phyloP scores from a whole-genome alignment of 2,329 filamentous ascomycete genomes.

The Cephalotrichum gorgonifer region DNA sequence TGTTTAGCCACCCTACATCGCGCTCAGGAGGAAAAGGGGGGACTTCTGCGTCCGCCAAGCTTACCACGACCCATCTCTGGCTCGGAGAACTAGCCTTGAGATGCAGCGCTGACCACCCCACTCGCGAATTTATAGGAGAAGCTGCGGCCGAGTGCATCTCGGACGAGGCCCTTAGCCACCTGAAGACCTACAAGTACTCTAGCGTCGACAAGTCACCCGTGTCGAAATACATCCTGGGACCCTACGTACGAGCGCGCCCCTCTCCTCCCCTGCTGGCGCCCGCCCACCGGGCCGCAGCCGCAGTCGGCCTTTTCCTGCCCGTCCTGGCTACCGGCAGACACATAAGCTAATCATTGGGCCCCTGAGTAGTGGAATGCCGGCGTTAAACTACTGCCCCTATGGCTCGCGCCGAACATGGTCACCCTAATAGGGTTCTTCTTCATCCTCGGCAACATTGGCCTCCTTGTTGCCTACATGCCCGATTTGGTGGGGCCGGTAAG shows the following conservation, averaged over 20 bases:
- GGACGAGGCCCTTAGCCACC: slow-evolving; percentile 80
- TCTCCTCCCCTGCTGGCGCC: slow-evolving; percentile 2
- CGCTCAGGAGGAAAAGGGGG: too few species aligned
- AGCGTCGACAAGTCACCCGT: slow-evolving; percentile 92
- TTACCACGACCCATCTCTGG: not conserved
- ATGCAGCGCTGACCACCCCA: not conserved
- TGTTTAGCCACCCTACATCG: too few species aligned
- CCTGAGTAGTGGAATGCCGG: slow-evolving; percentile 81
- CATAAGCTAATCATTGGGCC: not conserved
- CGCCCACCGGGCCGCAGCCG: not conserved
- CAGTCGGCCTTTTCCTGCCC: not conserved
- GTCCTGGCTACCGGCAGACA: not conserved
- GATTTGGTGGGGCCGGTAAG: slow-evolving; percentile 82
- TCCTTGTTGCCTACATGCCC: slow-evolving; percentile 71
- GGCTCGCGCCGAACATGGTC: slow-evolving; percentile 96
- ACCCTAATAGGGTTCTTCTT: slow-evolving; percentile 92
- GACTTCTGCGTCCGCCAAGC: too few species aligned
- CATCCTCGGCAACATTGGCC: slow-evolving; percentile 72
- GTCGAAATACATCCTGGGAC: slow-evolving; percentile 85
- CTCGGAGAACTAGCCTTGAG: not conserved
- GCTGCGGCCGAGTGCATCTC: slow-evolving; percentile 40
- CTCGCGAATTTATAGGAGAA: not conserved
- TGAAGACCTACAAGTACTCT: slow-evolving; percentile 95
- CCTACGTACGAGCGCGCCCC: slow-evolving; percentile 62
- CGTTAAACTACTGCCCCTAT: slow-evolving; percentile 84